Evolutionary conservation across 495 filamentous ascomycete genomes (phyloP).

Genomic region (Lasiosphaeria miniovina): DNA sequence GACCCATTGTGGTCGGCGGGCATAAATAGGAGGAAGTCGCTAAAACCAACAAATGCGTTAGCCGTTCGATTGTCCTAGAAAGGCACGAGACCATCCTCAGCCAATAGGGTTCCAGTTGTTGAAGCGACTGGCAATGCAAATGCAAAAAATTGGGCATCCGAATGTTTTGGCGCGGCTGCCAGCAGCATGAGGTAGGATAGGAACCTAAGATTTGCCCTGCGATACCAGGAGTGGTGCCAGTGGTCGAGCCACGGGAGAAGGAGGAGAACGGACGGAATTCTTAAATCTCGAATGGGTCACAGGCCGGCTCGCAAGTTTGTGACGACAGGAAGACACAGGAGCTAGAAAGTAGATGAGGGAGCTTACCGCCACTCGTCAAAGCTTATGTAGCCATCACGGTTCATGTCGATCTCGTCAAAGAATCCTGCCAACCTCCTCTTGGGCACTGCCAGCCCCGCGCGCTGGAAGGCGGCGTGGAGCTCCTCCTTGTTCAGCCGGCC

Average conservation of each 20-base stretch:
- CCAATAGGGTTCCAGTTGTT: neutral
- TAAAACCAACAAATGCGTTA: constrained; percentile 31
- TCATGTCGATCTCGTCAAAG: constrained; percentile 84
- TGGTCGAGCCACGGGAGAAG: too few relatives aligned
- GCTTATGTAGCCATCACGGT: constrained; percentile 81
- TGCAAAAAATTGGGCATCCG: too few relatives aligned
- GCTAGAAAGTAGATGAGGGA: constrained; percentile 7
- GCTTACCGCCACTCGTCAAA: constrained; percentile 96
- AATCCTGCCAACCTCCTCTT: constrained; percentile 75
- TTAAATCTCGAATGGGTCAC: constrained; percentile 5
- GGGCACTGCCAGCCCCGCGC: constrained; percentile 75
- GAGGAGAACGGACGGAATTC: too few relatives aligned
- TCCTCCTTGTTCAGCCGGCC: constrained; percentile 87
- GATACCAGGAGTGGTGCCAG: too few relatives aligned
- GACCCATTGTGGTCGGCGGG: constrained; percentile 60
- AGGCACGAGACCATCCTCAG: neutral
- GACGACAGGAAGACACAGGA: constrained; percentile 2
- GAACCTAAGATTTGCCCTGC: too few relatives aligned
- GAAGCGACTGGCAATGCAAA: neutral
- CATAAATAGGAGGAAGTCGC: constrained; percentile 94
- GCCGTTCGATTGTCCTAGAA: neutral
- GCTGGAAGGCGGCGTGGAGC: constrained; percentile 70
- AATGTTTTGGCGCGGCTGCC: too few relatives aligned
- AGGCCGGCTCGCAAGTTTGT: neutral
- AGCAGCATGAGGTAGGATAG: too few relatives aligned